Evolutionary conservation across 2,329 filamentous ascomycete species (phyloP).

Genomic region (Ilyonectria mors-panacis): DNA sequence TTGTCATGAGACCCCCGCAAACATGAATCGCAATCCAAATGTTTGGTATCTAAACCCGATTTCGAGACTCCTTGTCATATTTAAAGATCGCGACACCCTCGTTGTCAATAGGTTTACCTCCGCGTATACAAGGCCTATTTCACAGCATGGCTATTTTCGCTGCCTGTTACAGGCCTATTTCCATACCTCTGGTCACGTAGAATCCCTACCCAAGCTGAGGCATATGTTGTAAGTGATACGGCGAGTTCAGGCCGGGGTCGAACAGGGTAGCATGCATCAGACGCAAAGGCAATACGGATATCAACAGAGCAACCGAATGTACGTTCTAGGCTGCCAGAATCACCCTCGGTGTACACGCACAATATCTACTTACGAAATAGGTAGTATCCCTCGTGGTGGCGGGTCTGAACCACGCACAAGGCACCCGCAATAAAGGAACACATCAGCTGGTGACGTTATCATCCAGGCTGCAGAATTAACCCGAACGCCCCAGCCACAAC

Average conservation of each 20-base stretch:
- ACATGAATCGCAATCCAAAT: background rate
- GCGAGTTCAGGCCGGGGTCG: background rate
- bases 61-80: no score
- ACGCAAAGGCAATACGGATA: background rate
- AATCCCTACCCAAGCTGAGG: background rate
- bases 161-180: background rate
- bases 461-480: slow-evolving; percentile 43
- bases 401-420: slow-evolving; percentile 20
- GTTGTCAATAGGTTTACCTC: background rate
- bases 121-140: no score
- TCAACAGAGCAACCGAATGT: background rate
- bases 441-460: slow-evolving; percentile 44
- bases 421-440: slow-evolving; percentile 33
- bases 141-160: background rate
- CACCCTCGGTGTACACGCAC: background rate
- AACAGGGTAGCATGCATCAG: background rate
- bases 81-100: no score
- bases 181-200: background rate
- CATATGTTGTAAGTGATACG: background rate
- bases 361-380: background rate
- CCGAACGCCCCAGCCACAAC: slow-evolving; percentile 37
- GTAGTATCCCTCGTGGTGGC: slow-evolving; percentile 1
- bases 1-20: background rate
- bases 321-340: background rate
- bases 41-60: no score